These are phyloP conservation scores for Magnaporthiopsis poae DNA, from an alignment of 2,329 filamentous ascomycete species.

Conservation along the genomic window DNA sequence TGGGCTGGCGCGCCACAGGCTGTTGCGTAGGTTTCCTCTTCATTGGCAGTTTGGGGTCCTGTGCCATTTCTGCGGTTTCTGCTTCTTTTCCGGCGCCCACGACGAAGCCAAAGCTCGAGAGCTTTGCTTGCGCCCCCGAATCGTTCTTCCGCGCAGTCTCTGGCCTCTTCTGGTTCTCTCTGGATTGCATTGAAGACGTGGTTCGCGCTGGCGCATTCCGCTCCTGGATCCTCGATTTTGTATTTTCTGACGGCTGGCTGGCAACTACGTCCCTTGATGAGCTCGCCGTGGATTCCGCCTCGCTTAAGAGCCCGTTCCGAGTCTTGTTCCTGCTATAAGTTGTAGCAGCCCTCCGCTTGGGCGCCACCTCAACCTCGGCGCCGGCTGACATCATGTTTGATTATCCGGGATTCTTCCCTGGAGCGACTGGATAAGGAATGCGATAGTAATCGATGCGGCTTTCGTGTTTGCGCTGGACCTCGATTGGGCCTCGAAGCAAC, in stretches of 20 bases:
- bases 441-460: not conserved
- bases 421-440: not conserved
- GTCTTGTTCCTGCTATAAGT: conserved; percentile 21
- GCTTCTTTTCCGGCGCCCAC: not conserved
- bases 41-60: conserved; percentile 1
- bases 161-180: not conserved
- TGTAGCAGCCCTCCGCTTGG: conserved; percentile 19
- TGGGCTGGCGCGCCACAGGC: conserved; percentile 6
- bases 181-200: not conserved
- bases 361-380: conserved; percentile 15
- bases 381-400: conserved; percentile 14
- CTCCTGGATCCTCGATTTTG: not conserved
- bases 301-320: conserved; percentile 6
- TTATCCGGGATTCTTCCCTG: not conserved
- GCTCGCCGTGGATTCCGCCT: not conserved
- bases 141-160: not conserved
- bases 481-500: not conserved
- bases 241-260: not conserved
- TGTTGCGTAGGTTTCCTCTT: conserved; percentile 10
- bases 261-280: not conserved
- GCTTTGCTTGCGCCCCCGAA: not conserved
- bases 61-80: not conserved
- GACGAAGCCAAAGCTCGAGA: not conserved
- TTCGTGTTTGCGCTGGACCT: not conserved
- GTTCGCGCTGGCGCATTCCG: not conserved